A percentile compares a stretch with the other conserved stretches of the same genome.
Evolutionary conservation across 768 basidiomycete species (phyloP).

Genomic region (Collybia nuda): DNA sequence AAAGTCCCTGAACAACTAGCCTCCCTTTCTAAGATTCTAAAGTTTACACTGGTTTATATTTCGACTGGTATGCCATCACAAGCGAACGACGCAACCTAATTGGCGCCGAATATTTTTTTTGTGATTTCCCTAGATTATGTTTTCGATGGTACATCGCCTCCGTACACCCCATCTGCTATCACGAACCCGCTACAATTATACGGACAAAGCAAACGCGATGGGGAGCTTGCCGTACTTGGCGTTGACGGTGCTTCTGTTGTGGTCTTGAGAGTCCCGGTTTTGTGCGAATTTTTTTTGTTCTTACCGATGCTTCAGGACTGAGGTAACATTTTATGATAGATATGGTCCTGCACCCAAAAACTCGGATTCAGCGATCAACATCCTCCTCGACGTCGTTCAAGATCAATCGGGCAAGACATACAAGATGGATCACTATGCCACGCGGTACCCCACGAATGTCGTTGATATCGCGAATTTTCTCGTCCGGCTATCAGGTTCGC

Average conservation of each 20-base stretch:
- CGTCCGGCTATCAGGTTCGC: slow-evolving; percentile 65
- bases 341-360: slow-evolving; percentile 87
- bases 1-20: slow-evolving; percentile 75
- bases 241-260: slow-evolving; percentile 56
- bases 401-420: slow-evolving; percentile 87
- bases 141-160: slow-evolving; percentile 91
- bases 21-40: slow-evolving; percentile 54
- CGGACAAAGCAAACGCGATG: slow-evolving; percentile 83
- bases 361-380: slow-evolving; percentile 86
- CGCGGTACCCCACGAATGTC: slow-evolving; percentile 90
- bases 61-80: slow-evolving; percentile 64
- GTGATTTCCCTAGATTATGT: slow-evolving; percentile 71
- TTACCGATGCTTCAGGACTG: neutral
- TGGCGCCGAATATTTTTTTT: neutral
- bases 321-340: slow-evolving; percentile 35
- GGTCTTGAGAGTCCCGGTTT: slow-evolving; percentile 86
- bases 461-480: slow-evolving; percentile 86
- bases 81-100: no score
- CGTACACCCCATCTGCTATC: slow-evolving; percentile 71
- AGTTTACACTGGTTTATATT: slow-evolving; percentile 83
- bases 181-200: slow-evolving; percentile 90
- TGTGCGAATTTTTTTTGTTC: slow-evolving; percentile 48
- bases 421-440: slow-evolving; percentile 96
- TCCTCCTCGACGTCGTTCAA: slow-evolving; percentile 81
- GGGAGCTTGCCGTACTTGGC: slow-evolving; percentile 75